Percentiles rank a stretch among this genome's conserved stretches.
Evolutionary conservation across 2,329 filamentous ascomycete species (phyloP).

Genomic region (Cercospora brassicicola): DNA sequence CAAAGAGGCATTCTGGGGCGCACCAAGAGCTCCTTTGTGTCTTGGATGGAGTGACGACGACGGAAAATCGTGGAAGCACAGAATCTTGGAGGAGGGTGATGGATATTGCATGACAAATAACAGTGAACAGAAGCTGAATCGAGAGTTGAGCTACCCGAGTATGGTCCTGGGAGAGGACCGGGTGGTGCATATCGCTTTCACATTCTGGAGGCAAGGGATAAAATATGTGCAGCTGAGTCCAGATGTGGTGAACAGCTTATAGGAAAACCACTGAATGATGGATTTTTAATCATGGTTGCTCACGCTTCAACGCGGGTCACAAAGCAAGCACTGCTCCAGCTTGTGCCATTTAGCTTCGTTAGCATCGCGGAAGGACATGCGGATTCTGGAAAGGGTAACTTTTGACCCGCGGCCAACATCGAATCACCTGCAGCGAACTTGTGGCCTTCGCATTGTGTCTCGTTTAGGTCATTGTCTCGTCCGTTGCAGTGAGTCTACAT

Average conservation of each 20-base stretch:
- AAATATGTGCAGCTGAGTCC: slow-evolving; percentile 21
- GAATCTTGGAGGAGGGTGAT: slow-evolving; percentile 20
- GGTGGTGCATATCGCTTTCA: slow-evolving; percentile 21
- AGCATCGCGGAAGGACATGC: background rate
- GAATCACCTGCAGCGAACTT: background rate
- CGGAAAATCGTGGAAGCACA: slow-evolving; percentile 16
- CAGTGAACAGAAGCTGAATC: slow-evolving; percentile 25
- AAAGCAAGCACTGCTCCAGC: background rate
- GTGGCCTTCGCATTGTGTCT: background rate
- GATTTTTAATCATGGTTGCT: background rate
- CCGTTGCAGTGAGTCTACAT: background rate
- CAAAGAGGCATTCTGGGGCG: slow-evolving; percentile 25
- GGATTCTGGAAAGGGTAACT: background rate
- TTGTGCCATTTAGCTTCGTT: background rate
- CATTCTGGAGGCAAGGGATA: slow-evolving; percentile 25
- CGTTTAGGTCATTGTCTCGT: background rate
- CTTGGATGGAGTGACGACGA: slow-evolving; percentile 23
- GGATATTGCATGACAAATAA: slow-evolving; percentile 28
- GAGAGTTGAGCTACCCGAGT: slow-evolving; percentile 25
- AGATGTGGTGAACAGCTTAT: background rate
- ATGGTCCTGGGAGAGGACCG: slow-evolving; percentile 14
- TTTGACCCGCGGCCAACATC: no score
- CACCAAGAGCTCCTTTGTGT: slow-evolving; percentile 24
- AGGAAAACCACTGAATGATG: background rate
- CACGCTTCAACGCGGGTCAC: background rate